Base-by-base conservation (phyloP, 495 filamentous ascomycete species). In the Podospora sp. region DNA sequence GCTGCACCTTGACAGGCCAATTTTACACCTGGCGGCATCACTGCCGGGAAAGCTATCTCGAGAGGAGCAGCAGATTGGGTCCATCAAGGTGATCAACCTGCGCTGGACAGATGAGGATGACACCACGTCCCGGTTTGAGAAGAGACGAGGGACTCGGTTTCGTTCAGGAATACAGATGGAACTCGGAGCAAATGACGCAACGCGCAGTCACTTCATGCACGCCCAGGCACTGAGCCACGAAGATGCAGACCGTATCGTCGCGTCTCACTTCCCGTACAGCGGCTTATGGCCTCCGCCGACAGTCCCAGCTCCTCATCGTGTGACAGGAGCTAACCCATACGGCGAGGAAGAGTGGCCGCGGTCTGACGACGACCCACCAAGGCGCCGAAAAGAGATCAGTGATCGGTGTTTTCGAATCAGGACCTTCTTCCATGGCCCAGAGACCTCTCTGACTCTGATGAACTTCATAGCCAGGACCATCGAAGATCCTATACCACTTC, bases 281-380 rank as follows among this genome's bases (percentile, higher is more conserved):
- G 69, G 78, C 20, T 73, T 92, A 18, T 97, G 94, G 94, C 94
- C 94, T 6, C 91, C 94, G 1, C 75, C 76, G 4, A 84, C 76
- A 58, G 53, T 21, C 50, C 60, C 26, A 24, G 56, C 35, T 24
- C 55, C 53, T 46, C 40, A 46, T 18, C 40, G 40, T 46, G 40
- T 46, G 40, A 14, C 40, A 2, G 40, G 40, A 6, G 40, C 40
- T 46, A 18, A 18, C 40, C 40, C 40, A 6, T 46, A 46, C 40
- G 40, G 40, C 2, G 40, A 46, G 14, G 40, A 46, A 18, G 40
- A 46, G 40, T 46, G 40, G 40, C 40, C 40, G 11, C 40, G 40
- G 12, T 46, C 40, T 2, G 40, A 46, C 12, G 40, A 46, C 40
- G 40, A 46, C 40, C 40, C 40, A 6, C 40, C 40, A 2, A 46